Evolutionary conservation across 768 basidiomycete species (phyloP).

Genomic region (Mycena amicta): DNA sequence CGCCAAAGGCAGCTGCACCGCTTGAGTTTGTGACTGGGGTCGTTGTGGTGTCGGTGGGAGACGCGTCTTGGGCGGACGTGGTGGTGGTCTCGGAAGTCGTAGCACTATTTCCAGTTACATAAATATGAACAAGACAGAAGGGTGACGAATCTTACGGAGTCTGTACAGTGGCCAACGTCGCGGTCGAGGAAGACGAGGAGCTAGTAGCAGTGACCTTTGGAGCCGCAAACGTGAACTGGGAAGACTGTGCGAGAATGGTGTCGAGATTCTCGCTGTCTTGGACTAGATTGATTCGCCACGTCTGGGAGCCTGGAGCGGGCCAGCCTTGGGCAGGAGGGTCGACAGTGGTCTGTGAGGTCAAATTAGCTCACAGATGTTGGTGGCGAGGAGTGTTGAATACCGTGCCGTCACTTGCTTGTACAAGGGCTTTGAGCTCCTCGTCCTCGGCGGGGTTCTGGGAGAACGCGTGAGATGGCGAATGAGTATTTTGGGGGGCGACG

Average conservation of each 20-base stretch:
- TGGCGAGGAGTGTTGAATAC: neutral
- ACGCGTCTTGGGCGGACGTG: neutral
- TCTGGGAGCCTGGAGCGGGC: conserved; percentile 49
- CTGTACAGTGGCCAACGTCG: neutral
- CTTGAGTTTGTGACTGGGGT: conserved; percentile 24
- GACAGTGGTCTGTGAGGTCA: conserved; percentile 32
- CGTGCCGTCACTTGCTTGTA: conserved; percentile 48
- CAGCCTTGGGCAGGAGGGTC: conserved; percentile 66
- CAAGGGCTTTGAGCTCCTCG: conserved; percentile 58
- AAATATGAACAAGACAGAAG: neutral
- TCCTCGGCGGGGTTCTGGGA: conserved; percentile 29
- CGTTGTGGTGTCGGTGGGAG: neutral
- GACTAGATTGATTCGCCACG: conserved; percentile 76
- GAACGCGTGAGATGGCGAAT: conserved; percentile 6
- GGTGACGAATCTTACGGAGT: neutral
- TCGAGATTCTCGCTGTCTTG: conserved; percentile 44
- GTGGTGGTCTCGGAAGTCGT: neutral
- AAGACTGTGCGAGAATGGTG: conserved; percentile 73
- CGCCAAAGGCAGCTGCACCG: conserved; percentile 33
- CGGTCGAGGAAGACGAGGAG: neutral
- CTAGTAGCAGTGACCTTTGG: conserved; percentile 13
- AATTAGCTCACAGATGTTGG: neutral
- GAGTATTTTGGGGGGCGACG: conserved; percentile 18
- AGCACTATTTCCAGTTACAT: neutral
- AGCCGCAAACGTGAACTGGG: conserved; percentile 51